phyloP scores from a whole-genome alignment of 768 basidiomycete species.

The Lactarius pseudohatsudake region DNA sequence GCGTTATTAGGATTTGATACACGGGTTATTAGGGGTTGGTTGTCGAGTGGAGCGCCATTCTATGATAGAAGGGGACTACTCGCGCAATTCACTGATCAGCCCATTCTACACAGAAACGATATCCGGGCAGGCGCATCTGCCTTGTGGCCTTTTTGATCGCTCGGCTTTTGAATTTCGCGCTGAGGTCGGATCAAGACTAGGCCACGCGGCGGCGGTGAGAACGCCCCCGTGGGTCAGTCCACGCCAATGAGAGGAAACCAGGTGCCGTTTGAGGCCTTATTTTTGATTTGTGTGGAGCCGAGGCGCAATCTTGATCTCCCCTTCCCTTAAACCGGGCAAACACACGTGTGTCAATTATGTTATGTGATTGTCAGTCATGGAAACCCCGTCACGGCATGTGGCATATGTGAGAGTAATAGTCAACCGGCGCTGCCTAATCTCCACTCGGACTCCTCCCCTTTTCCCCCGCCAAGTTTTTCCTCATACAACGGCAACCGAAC shows the following conservation, averaged over 20 bases:
- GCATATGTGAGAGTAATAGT: background rate
- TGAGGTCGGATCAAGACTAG: slow-evolving; percentile 5
- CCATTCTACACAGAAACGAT: background rate
- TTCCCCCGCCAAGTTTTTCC: background rate
- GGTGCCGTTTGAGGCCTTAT: background rate
- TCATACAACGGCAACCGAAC: background rate
- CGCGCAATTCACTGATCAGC: background rate
- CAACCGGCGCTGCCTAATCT: background rate
- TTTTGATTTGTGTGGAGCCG: slow-evolving; percentile 6
- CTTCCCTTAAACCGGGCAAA: background rate
- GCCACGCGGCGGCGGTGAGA: slow-evolving; percentile 15
- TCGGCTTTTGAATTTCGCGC: slow-evolving; percentile 4
- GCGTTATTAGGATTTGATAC: slow-evolving; percentile 3
- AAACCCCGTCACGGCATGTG: slow-evolving; percentile 19
- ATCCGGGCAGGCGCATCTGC: background rate
- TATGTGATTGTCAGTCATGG: background rate
- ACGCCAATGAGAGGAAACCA: background rate
- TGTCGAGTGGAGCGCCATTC: background rate
- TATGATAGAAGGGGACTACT: background rate
- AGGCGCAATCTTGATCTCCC: slow-evolving; percentile 15
- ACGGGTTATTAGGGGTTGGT: background rate
- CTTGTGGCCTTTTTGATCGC: slow-evolving; percentile 6
- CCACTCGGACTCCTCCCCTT: background rate
- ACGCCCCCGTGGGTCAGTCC: background rate
- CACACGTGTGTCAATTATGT: slow-evolving; percentile 5